Evolutionary conservation across 2,329 filamentous ascomycete genomes (phyloP), one percentile per base, ranked within the genome.

Genomic region (Peltaster fructicola): DNA sequence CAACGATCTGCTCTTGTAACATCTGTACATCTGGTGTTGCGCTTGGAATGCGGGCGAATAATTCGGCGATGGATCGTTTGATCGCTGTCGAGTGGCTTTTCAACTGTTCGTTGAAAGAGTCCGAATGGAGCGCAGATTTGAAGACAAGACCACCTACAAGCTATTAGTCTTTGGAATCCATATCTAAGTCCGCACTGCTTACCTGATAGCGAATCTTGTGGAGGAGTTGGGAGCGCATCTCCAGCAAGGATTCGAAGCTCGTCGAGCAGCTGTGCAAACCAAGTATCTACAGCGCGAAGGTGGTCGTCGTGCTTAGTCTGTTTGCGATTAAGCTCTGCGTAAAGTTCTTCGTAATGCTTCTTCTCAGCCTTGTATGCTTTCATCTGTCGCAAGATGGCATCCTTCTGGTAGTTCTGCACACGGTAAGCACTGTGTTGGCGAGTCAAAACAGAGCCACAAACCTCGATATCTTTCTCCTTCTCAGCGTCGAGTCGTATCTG

Each of bases 351-450:
- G 34, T 90, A 59, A 19, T 76, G 77, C 30, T 66, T 63, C 48
- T 82, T 84, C 49, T 91, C 81, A 40, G 88, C 73, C 56, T 91
- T 92, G 54, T 91, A 93, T 54, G 95, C 88, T 48, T 82, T 79
- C 82, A 98, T 92, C 56, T 93, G 85, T 30, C 90, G 80, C 44
- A 79, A 75, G 49, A 98, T 92, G 36, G 88, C 88, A 59, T 92
- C 88, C 57, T 95, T 98, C 56, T 85, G 78, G 45, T 77, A 88
- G 48, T 76, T 71, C 81, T 90, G 53, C 41, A 51, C 32, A 26
- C 6, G 8, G 8, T 4, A 9, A n/a, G n/a, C n/a, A n/a, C n/a
- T n/a, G n/a, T n/a, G n/a, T n/a, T n/a, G n/a, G 30, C 15, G 28
- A n/a, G 21, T 3, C 10, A 15, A 15, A 10, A 12, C 6, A 20